Evolutionary conservation across 768 basidiomycete species (phyloP), one percentile per base, ranked within the genome.

Genomic region (Suillus cothurnatus): DNA sequence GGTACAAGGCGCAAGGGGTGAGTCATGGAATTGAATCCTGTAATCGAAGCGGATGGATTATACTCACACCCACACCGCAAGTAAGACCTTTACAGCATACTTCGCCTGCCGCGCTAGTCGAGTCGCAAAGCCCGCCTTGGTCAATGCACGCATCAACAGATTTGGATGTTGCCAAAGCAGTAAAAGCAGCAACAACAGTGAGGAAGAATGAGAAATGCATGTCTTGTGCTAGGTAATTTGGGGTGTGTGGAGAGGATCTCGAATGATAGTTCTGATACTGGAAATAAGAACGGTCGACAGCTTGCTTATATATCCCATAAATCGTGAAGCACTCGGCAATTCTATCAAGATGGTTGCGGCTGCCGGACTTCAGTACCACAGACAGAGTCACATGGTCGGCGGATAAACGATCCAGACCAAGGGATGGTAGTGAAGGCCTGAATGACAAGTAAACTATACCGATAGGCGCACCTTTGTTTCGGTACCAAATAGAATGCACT

Each of bases 81-180:
- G 14, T 15, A 15, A 50, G 1, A 23, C 49, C 49, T 15, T 6
- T 0, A 23, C 49, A 50, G 49, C 49, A 50, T 23, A 6, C 2
- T 12, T 47, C n/a, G 47, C 12, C n/a, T n/a, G 0, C 8, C 23
- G 3, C 1, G 15, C 15, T 9, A 17, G 15, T 52, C 26, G 26
- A 4, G 50, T 17, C 50, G 26, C 50, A 52, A 17, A 28, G 0
- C 17, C 26, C 15, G 17, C 4, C 0, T 11, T 0, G 0, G 0
- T 4, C 50, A 9, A 8, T 15, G 17, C 50, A 52, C 17, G 49
- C 50, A 19, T 4, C 28, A 26, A 28, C 50, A 28, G 26, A 52
- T 17, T 28, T 28, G 15, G 26, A 28, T 52, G 50, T 19, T 52
- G 52, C 21, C 28, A n/a, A n/a, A n/a, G n/a, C n/a, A n/a, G n/a